phyloP scores from a whole-genome alignment of 83 land plant genomes.

The Picea abies region DNA sequence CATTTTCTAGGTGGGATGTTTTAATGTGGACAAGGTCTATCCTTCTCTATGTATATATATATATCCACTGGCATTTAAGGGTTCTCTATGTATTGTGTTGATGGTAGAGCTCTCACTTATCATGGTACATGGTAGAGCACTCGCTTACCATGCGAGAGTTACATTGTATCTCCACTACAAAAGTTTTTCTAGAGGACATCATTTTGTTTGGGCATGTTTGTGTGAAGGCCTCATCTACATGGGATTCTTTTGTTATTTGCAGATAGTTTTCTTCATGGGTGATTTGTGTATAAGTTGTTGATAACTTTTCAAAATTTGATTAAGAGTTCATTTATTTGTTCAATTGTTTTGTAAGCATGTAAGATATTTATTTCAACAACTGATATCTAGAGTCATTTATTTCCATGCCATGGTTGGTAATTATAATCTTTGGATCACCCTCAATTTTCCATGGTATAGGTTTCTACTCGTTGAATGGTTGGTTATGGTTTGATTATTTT shows the following conservation, averaged over 20 bases:
- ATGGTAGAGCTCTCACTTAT: not conserved
- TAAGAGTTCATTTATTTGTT: not conserved
- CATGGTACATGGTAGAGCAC: too few relatives aligned
- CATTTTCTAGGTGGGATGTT: slow-evolving; percentile 55
- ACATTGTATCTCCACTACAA: too few relatives aligned
- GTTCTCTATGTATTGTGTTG: not conserved
- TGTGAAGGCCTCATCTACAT: too few relatives aligned
- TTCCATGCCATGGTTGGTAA: slow-evolving; percentile 64
- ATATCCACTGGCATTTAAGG: too few relatives aligned
- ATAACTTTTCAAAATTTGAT: not conserved
- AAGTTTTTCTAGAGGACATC: too few relatives aligned
- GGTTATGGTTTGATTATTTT: not conserved
- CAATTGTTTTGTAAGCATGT: slow-evolving; percentile 20
- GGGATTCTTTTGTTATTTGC: too few relatives aligned
- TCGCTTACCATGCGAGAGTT: too few relatives aligned
- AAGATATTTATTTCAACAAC: slow-evolving; percentile 55
- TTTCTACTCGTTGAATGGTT: not conserved
- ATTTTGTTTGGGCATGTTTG: too few relatives aligned
- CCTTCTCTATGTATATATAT: not conserved
- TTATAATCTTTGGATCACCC: not conserved
- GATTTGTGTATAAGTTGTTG: too few relatives aligned
- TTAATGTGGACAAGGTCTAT: slow-evolving; percentile 51
- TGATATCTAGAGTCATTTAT: slow-evolving; percentile 53
- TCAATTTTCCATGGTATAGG: not conserved
- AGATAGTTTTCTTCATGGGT: not conserved